Evolutionary conservation across 495 filamentous ascomycete genomes (phyloP), one percentile per base, ranked within the genome.

Genomic region (Parmelia sp.): DNA sequence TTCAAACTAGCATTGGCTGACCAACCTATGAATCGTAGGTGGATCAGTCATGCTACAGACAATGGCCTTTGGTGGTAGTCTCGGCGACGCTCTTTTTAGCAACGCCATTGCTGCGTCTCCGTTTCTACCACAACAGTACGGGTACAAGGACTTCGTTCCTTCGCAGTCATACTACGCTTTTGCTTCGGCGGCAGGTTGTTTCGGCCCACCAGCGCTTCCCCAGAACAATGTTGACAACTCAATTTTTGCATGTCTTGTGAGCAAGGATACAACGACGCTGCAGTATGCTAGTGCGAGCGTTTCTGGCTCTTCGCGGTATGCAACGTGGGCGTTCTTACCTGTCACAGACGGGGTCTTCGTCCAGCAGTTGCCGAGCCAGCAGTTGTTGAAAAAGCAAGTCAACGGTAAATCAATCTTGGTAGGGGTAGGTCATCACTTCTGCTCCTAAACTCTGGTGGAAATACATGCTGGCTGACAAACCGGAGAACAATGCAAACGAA

Each of bases 291-390:
- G 80, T 64, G 75, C 72, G 15, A 73, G 63, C 33, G 75, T 85
- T 36, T 85, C 79, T 19, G 72, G 72, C 37, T 71, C 74, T 12
- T 79, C 75, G 5, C 72, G 74, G 47, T 77, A 58, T 61, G 78
- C 73, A 66, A 82, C 81, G 40, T 88, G 82, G 80, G 83, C 76
- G 1, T 88, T 88, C 66, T 68, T 84, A 33, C 86, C 86, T 11
- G 86, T 88, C 4, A 83, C 84, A 3, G 87, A 90, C 65, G 86
- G 82, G 6, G 71, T 71, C 5, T 82, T 86, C 64, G 72, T 88
- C 61, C 75, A 75, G 55, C 74, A 83, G 27, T 74, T 74, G 9
- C 84, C 85, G 17, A 79, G 74, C 35, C 70, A 76, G 64, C 83
- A 87, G 68, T 74, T 88, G 12, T 63, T 73, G 8, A 64, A 71